phyloP scores from a whole-genome alignment of 2,329 filamentous ascomycete genomes.

The Fusarium ambrosium region DNA sequence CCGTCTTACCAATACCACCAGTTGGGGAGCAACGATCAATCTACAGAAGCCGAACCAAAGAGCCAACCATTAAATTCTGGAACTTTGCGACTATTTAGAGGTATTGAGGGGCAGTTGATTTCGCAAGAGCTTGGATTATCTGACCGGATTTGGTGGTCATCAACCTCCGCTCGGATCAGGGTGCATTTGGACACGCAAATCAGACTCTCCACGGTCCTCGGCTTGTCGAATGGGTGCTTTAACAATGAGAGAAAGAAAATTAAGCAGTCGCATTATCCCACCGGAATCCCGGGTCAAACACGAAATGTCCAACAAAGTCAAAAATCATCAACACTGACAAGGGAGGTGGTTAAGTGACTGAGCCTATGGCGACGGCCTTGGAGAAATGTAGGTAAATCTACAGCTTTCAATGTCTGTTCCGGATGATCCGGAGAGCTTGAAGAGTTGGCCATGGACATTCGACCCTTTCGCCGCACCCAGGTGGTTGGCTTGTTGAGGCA shows the following conservation, averaged over 20 bases:
- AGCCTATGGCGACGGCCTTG: not conserved
- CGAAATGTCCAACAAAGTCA: not conserved
- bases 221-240: not conserved
- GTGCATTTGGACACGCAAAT: not conserved
- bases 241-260: rapidly evolving
- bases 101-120: not conserved
- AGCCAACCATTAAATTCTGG: too few relatives aligned
- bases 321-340: not conserved
- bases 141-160: not conserved
- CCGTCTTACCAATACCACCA: not conserved
- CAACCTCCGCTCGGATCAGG: not conserved
- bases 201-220: not conserved
- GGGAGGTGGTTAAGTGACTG: not conserved
- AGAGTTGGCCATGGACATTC: not conserved
- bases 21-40: not conserved
- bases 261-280: not conserved
- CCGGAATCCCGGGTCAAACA: rapidly evolving
- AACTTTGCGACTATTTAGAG: not conserved
- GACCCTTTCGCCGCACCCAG: not conserved
- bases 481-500: not conserved
- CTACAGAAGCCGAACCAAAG: not conserved
- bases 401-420: too few relatives aligned
- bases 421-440: not conserved
- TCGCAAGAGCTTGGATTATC: not conserved
- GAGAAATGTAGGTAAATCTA: not conserved